Evolutionary conservation across 495 filamentous ascomycete species (phyloP), one percentile per base, ranked within the genome.

Genomic region (Trichoderma virens): DNA sequence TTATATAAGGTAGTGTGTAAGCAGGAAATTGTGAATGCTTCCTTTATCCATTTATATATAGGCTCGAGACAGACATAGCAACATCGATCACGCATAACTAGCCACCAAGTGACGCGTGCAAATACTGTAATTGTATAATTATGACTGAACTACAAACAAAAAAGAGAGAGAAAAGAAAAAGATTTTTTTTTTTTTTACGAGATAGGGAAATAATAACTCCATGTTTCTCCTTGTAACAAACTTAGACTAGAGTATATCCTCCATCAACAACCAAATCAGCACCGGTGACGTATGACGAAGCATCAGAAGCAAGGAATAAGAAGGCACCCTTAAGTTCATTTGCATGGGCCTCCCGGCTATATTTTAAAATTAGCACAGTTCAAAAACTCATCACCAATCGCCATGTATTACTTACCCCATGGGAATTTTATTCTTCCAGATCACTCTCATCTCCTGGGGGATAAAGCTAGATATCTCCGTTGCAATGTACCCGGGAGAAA

Each of bases 301-400:
- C 35, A 39, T 39, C 35, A 39, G 35, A 39, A 39, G 35, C 35
- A 1, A 39, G 5, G 16, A 39, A 39, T 39, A 39, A 39, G 35
- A 39, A 39, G 16, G 16, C 35, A 2, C 35, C 35, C 35, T 39
- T 39, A 8, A 39, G 5, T 39, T 39, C 35, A 39, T 39, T 39
- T 39, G 35, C 35, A 39, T 39, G 35, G 5, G 35, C 35, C 5
- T 39, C 35, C 5, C 35, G 35, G 16, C 35, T 39, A 39, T 8
- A 2, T 14, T 39, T 39, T 6, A 8, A 6, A 11, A 14, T 39
- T 39, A 39, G 35, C 35, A 39, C 35, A 39, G 16, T 83, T 61
- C 30, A 11, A 39, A 8, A 39, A n/a, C 9, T 6, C 35, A 39
- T 14, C 5, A 6, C 35, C 16, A 11, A 65, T 38, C 5, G 9